Base-by-base conservation (phyloP, 805 yeast genomes). In the Zygosaccharomyces kombuchaensis region DNA sequence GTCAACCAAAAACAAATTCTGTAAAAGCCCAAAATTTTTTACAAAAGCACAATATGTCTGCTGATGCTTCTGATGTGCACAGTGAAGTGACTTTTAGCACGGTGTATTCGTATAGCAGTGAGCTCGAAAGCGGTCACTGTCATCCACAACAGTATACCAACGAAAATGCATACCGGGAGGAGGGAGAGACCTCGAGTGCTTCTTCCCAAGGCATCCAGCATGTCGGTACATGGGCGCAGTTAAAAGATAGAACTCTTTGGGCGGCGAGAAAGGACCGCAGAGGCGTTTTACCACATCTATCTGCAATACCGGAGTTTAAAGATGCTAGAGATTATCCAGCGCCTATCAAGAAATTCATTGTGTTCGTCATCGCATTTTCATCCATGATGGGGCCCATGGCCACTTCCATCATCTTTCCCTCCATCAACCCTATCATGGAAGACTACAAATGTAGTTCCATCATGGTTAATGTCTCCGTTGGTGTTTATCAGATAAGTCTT, bases 311-410 rank as follows among this genome's bases (percentile, higher is more conserved):
- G 0, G 96, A 87, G 61, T 82, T 80, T 56, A 76, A 76, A 37
- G 87, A 87, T 57, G 82, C 96, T 1, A 66, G 88, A 46, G 77
- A 76, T 12, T 79, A 82, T 54, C 81, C 88, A 4, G 46, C 53
- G 1, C 47, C 48, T 2, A 58, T 73, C 44, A 86, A 87, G 57
- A 57, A 65, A 40, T 44, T 72, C n/a, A 70, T 87, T 36, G 84
- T 85, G 0, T 68, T 76, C 27, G 68, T 85, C 12, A 78, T 87
- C 40, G 90, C 91, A 0, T 67, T 77, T 47, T 89, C 90, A 6
- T 84, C 90, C 1, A 68, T 84, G 60, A 75, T 84, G 44, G 96
- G 95, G 0, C 95, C 96, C 5, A 84, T 87, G 93, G 95, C 93
- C 9, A 82, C 93, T 1, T 82, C 93, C 0, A 85, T 87, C 41